phyloP scores from a whole-genome alignment of 2,329 filamentous ascomycete species.

The Tothia fuscella region DNA sequence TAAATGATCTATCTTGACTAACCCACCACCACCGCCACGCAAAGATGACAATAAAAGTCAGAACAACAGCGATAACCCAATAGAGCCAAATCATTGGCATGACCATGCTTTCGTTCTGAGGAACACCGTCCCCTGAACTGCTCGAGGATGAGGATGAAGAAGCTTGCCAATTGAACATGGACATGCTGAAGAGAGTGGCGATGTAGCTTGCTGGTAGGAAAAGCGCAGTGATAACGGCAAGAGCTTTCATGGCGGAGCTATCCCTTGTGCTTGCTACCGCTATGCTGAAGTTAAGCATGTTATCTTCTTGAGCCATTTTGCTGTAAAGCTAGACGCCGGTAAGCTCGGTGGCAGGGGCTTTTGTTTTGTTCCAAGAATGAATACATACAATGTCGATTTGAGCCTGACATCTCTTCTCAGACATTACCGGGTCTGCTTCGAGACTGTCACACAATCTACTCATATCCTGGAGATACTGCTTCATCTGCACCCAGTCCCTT shows the following conservation, averaged over 20 bases:
- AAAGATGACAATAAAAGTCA: neutral
- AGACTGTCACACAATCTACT: neutral
- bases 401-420: neutral
- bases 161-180: slow-evolving; percentile 6
- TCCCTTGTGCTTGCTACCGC: neutral
- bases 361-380: neutral
- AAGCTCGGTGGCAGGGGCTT: neutral
- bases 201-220: slow-evolving; percentile 1
- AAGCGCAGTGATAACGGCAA: neutral
- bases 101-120: too few species aligned
- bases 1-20: neutral
- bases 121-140: neutral
- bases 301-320: slow-evolving; percentile 1
- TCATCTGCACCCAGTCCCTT: neutral
- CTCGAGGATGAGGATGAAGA: neutral
- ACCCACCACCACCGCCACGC: slow-evolving; percentile 2
- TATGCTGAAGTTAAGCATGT: neutral
- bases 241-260: slow-evolving; percentile 3
- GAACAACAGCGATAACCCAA: neutral
- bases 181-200: slow-evolving; percentile 7
- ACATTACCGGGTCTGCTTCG: slow-evolving; percentile 1
- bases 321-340: neutral
- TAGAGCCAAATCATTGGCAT: slow-evolving; percentile 3
- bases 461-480: neutral
- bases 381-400: neutral